Base-by-base conservation (phyloP, 1,284 basidiomycete genomes). In the Mycena citricolor region DNA sequence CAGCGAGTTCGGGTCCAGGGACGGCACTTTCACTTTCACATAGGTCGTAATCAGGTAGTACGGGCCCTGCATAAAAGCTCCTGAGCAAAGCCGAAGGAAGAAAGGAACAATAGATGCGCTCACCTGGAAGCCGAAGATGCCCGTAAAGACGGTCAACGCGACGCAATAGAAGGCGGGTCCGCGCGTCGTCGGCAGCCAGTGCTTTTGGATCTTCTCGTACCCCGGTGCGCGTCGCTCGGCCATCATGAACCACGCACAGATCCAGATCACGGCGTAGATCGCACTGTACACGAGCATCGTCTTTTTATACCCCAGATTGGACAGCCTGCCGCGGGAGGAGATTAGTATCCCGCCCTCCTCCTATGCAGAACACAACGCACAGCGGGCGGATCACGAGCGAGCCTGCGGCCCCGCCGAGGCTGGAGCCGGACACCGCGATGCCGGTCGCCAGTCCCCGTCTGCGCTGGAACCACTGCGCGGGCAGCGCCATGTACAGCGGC, bases 401-500 rank as follows among this genome's bases (percentile, higher is more conserved):
- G 19, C 41, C 49, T 28, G 55, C 31, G 16, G 50, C 58, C n/a
- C 52, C 58, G 2, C 58, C 58, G 17, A 58, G 50, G 3, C 58
- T 57, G 16, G 57, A 49, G 20, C 58, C 58, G 12, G 49, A 44
- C 24, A 60, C 54, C 17, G 58, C 58, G 23, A 60, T 54, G 7
- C 58, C 58, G 8, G 58, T 57, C 13, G 58, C 57, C 16, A 60
- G 39, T 1, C 57, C 58, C 19, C 58, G 52, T 17, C 26, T 41
- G 29, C 47, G 48, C n/a, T 46, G 44, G 32, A 60, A 60, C 58
- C 58, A 60, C 21, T 58, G 58, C 5, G 58, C 57, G 4, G 57
- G 53, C 10, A 60, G 43, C 4, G 58, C 54, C 51, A 58, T 55
- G 40, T 58, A 60, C 6, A 60, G 42, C 8, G 58, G 58, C 57